phyloP scores from a whole-genome alignment of 1,139 yeast genomes.

The Geotrichum aggregatum region DNA sequence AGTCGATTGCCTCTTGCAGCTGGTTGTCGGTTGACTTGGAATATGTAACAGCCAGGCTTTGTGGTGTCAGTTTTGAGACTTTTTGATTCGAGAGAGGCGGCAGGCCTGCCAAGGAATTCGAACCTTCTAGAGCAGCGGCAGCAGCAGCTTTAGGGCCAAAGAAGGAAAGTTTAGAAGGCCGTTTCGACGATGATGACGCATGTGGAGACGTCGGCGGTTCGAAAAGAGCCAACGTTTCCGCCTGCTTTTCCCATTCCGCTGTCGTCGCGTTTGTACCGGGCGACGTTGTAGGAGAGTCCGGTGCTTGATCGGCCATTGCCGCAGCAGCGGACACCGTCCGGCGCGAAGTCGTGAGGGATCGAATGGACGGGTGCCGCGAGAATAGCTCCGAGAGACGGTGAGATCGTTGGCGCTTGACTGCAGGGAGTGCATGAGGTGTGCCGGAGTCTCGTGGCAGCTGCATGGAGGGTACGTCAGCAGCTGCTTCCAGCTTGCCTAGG shows the following conservation, averaged over 20 bases:
- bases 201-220: constrained; percentile 5
- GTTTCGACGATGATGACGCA: not conserved
- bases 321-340: no score
- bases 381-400: no score
- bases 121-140: not conserved
- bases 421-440: no score
- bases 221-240: constrained; percentile 12
- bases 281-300: not conserved
- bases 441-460: no score
- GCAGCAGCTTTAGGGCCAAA: not conserved
- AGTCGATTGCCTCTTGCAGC: constrained; percentile 33
- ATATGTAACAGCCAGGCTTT: constrained; percentile 16
- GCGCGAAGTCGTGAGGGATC: no score
- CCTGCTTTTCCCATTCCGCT: constrained; percentile 14
- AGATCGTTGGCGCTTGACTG: no score
- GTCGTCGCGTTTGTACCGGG: not conserved
- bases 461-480: no score
- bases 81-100: not conserved
- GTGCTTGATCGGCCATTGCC: no score
- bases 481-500: not conserved
- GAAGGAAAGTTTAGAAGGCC: not conserved
- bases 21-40: constrained; percentile 25
- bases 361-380: no score
- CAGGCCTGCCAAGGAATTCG: not conserved
- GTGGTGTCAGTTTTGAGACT: not conserved